A percentile compares a stretch with the other conserved stretches of the same genome.
These are phyloP conservation scores for Coccomyxa sp. DNA, from an alignment of 139 green algal species.

Conservation along the genomic window DNA sequence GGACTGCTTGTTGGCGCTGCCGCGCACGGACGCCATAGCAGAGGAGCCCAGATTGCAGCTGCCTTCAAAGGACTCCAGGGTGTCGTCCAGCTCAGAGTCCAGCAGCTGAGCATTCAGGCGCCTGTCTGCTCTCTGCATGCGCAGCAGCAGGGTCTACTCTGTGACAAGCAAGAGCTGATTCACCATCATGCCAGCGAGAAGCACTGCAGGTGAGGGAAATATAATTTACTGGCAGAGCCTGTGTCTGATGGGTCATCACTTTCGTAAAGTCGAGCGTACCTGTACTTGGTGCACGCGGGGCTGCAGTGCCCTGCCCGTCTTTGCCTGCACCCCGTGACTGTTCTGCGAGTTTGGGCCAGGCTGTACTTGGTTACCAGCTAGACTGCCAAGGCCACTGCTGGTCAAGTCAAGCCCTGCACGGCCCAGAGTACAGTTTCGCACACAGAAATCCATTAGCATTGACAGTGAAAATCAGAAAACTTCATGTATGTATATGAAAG, in stretches of 20 bases:
- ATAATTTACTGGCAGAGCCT: no score
- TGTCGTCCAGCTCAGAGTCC: conserved; percentile 33
- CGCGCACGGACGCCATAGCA: conserved; percentile 35
- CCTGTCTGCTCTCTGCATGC: conserved; percentile 49
- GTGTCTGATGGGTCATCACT: no score
- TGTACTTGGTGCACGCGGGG: conserved; percentile 37
- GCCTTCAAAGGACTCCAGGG: conserved; percentile 42
- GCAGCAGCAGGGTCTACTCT: conserved; percentile 11
- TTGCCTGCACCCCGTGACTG: no score
- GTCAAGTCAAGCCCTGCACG: no score
- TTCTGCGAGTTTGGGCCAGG: no score
- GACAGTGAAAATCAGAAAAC: no score
- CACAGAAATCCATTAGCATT: no score
- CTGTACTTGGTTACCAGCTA: no score
- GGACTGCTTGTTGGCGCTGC: conserved; percentile 22
- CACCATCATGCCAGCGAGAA: not conserved
- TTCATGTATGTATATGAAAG: no score
- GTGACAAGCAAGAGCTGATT: not conserved
- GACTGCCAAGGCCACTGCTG: no score
- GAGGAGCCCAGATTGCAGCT: conserved; percentile 23
- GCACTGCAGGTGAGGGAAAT: not conserved
- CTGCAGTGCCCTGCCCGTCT: conserved; percentile 24
- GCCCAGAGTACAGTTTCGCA: no score
- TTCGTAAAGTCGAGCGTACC: no score
- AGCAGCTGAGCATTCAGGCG: conserved; percentile 35